Evolutionary conservation across 352 stramenopile species (phyloP).

Genomic region (Phytophthora tubulina): DNA sequence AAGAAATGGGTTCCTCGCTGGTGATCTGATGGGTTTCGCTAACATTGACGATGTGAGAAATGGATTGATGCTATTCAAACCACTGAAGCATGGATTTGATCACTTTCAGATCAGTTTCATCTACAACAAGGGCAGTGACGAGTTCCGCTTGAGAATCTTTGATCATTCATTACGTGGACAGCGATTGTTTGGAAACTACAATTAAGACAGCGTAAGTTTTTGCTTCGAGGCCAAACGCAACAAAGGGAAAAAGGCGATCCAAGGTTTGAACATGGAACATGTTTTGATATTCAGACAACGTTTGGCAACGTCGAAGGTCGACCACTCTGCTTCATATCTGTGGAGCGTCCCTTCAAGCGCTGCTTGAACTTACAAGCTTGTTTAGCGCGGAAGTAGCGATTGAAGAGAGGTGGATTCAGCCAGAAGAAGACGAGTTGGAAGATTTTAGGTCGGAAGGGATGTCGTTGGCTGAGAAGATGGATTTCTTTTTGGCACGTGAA

Average conservation of each 20-base stretch:
- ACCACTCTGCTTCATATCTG: not conserved
- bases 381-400: not conserved
- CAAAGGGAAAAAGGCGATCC: not conserved
- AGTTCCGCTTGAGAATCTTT: not conserved
- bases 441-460: not conserved
- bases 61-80: not conserved
- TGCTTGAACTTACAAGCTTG: not conserved
- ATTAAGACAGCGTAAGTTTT: not conserved
- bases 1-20: not conserved
- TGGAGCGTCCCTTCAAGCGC: not conserved
- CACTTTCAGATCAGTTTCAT: not conserved
- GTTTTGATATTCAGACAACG: not conserved
- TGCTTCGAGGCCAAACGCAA: not conserved
- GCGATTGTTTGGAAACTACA: not conserved
- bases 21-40: not conserved
- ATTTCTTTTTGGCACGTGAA: not conserved
- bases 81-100: not conserved
- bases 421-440: not conserved
- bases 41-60: not conserved
- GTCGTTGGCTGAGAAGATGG: not conserved
- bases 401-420: not conserved
- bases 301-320: not conserved
- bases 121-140: not conserved
- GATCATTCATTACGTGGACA: not conserved
- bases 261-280: not conserved